Evolutionary conservation across 495 filamentous ascomycete genomes (phyloP).

Genomic region (Endocarpon pusillum): DNA sequence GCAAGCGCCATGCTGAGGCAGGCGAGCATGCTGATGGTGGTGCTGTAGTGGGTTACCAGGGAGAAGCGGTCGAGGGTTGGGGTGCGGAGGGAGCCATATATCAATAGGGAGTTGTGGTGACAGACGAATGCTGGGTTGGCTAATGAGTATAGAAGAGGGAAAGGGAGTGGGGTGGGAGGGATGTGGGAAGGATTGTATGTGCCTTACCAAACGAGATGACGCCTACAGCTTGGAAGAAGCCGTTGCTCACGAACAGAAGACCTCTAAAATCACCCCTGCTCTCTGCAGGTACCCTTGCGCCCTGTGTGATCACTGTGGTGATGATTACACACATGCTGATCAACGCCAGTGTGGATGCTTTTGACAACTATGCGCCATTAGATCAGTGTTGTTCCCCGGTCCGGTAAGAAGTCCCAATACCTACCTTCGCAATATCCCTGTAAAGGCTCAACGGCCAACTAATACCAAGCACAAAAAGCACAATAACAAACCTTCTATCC

Average conservation of each 20-base stretch:
- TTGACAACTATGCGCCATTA: constrained; percentile 62
- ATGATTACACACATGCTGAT: constrained; percentile 85
- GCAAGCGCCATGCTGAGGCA: constrained; percentile 77
- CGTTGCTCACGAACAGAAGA: constrained; percentile 55
- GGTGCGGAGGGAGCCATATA: constrained; percentile 87
- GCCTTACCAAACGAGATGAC: constrained; percentile 93
- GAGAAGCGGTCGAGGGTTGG: constrained; percentile 91
- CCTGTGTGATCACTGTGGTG: constrained; percentile 75
- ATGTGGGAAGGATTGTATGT: constrained; percentile 1
- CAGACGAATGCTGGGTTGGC: constrained; percentile 66
- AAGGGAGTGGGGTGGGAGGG: not conserved
- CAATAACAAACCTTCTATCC: constrained; percentile 65
- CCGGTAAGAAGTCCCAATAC: not conserved
- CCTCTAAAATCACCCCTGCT: constrained; percentile 49
- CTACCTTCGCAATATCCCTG: constrained; percentile 90
- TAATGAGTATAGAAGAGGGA: constrained; percentile 1
- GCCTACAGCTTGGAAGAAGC: constrained; percentile 87
- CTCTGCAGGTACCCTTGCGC: constrained; percentile 49
- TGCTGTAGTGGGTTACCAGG: constrained; percentile 81
- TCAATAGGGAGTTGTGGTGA: constrained; percentile 90
- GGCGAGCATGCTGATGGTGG: constrained; percentile 69
- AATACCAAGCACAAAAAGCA: constrained; percentile 64
- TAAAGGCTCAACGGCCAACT: constrained; percentile 91
- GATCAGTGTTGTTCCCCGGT: constrained; percentile 13
- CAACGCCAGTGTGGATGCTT: constrained; percentile 81